Conservation (phyloP, 768 basidiomycete species). For the Gymnopilus dilepis region DNA sequence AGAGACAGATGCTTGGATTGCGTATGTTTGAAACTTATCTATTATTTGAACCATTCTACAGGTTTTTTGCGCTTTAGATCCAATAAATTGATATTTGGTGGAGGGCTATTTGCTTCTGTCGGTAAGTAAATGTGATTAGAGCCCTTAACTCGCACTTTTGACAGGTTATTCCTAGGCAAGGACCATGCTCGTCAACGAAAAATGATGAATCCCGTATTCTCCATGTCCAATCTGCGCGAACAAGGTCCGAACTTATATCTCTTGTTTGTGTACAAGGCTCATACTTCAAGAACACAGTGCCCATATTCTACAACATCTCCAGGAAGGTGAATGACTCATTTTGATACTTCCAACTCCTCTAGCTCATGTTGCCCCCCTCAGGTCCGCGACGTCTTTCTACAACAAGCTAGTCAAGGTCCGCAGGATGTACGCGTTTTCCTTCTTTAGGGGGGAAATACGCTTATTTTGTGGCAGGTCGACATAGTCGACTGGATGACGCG, state of each 20-base stretch:
- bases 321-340: slow-evolving; percentile 27
- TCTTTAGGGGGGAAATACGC: too few relatives aligned
- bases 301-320: slow-evolving; percentile 39
- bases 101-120: slow-evolving; percentile 29
- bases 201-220: slow-evolving; percentile 51
- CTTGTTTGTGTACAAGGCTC: background rate
- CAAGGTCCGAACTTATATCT: slow-evolving; percentile 28
- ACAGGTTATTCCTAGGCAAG: slow-evolving; percentile 35
- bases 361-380: slow-evolving; percentile 7
- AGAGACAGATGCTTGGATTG: slow-evolving; percentile 31
- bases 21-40: slow-evolving; percentile 20
- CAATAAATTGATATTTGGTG: slow-evolving; percentile 27
- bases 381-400: slow-evolving; percentile 32
- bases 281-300: slow-evolving; percentile 27
- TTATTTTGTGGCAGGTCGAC: slow-evolving; percentile 35
- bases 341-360: too few relatives aligned
- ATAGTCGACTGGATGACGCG: slow-evolving; percentile 44
- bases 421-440: slow-evolving; percentile 30
- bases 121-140: slow-evolving; percentile 17
- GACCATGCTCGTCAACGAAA: slow-evolving; percentile 48
- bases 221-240: slow-evolving; percentile 43
- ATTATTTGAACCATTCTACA: background rate
- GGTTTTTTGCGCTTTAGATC: background rate
- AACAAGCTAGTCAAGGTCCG: slow-evolving; percentile 33
- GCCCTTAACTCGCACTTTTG: background rate